A percentile compares a stretch with the other conserved stretches of the same genome.
Conservation (phyloP, 2,329 filamentous ascomycete species). For the Aulographum hederae region DNA sequence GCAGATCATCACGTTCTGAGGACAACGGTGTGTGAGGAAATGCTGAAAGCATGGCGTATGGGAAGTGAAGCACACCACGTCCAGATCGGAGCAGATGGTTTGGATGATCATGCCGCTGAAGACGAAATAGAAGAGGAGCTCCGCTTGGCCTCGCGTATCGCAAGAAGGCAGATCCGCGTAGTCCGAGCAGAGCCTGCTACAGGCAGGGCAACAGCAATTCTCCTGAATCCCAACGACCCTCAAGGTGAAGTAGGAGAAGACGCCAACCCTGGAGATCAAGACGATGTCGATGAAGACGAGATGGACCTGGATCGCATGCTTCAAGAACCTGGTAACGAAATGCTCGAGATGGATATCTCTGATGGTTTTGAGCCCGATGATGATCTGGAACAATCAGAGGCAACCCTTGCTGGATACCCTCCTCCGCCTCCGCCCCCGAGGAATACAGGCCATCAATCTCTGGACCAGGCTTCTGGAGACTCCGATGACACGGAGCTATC, state of each 20-base stretch:
- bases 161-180: constrained; percentile 14
- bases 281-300: constrained; percentile 22
- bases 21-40: constrained; percentile 73
- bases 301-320: constrained; percentile 31
- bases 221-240: too few relatives aligned
- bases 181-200: too few relatives aligned
- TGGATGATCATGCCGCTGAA: constrained; percentile 61
- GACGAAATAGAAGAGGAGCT: constrained; percentile 27
- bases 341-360: constrained; percentile 24
- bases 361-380: constrained; percentile 33
- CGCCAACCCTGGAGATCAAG: too few relatives aligned
- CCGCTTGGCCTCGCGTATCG: constrained; percentile 13
- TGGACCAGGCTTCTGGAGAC: constrained; percentile 50
- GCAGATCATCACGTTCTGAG: constrained; percentile 63
- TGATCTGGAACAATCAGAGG: constrained; percentile 56
- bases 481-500: too few relatives aligned
- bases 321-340: constrained; percentile 17
- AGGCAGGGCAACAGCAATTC: too few relatives aligned
- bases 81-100: constrained; percentile 56
- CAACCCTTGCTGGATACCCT: constrained; percentile 58
- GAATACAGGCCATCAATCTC: constrained; percentile 31
- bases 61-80: constrained; percentile 73
- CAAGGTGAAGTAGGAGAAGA: too few relatives aligned
- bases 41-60: constrained; percentile 71
- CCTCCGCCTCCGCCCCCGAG: constrained; percentile 43